Base-by-base conservation (phyloP, 805 yeast genomes). In the Myxozyma monticola region DNA sequence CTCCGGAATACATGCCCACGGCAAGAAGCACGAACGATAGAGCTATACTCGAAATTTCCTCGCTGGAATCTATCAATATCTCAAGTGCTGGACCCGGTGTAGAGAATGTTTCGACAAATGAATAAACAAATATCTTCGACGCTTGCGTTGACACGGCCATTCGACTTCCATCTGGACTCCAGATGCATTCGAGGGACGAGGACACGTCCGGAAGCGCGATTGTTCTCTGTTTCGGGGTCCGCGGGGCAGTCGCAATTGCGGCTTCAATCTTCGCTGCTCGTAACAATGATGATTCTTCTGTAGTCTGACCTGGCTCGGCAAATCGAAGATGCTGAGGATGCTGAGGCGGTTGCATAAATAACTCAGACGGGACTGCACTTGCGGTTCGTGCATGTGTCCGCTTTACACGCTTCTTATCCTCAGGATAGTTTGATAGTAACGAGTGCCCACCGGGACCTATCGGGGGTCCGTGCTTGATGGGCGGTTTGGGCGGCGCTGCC, bases 1-100 rank as follows among this genome's bases (percentile, higher is more conserved):
- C 20, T 15, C 57, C 57, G 10, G 50, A 29, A 24, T 33, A 52
- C 15, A 50, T 52, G 5, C 57, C 57, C 10, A 38, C 29, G 9
- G 42, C 51, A 12, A 51, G 35, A 24, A 37, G 2, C 10, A 22
- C 24, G 15, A 45, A 28, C 21, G 37, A 33, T 12, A 45, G 28
- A 2, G 49, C 34, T 5, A 35, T 30, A 28, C 44, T n/a, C 6
- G 49, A 43, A 12, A 49, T 44, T 29, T 44, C 49, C 22, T 45
- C 43, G 5, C 22, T 22, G n/a, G 39, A 4, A 4, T 45, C 34
- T 15, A 33, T 18, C 10, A 9, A 22, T 17, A 36, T 37, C 14
- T 36, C 42, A n/a, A 21, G 21, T 17, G 41, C 33, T 24, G 43
- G 33, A n/a, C 18, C 25, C 17, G 41, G 40, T 24, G 44, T 37